Base-by-base conservation (phyloP, 2,329 filamentous ascomycete species). In the Paraphoma sp. region DNA sequence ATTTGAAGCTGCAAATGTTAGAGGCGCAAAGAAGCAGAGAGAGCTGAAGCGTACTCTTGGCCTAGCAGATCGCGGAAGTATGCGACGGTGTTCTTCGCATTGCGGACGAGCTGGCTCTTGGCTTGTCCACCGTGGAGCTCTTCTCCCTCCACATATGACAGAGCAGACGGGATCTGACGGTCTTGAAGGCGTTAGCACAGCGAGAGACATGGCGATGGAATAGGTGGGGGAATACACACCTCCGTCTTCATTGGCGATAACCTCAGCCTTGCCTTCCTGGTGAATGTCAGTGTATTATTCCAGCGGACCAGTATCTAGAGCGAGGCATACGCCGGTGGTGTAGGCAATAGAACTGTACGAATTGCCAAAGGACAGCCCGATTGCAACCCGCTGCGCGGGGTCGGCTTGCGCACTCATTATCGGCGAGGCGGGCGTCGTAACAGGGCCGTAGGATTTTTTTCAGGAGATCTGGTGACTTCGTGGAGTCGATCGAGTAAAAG, bases 241-340 rank as follows among this genome's bases (percentile, higher is more conserved):
- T 84, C 95, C 95, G 76, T 98, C 95, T 83, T 98, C 95, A 81
- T 99, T 98, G 74, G 95, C 95, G 81, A 99, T 98, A 63, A 99
- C 94, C 78, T 97, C 92, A 64, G 93, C 89, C 84, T 96, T 96
- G 80, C 96, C 94, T 74, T 98, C 94, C 84, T 86, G 53, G 16
- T 29, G 30, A 4, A 28, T 45, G 62, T 69, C 54, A 69, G 59
- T 29, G 33, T 31, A 40, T 30, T 30, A 17, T 8, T 30, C 7
- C 31, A 8, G 6, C 5, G 23, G 23, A 23, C 23, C 23, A 9
- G 2, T 4, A 6, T 10, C 14, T 16, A 23, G 3, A 11, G n/a
- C 6, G 14, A 5, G 43, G 36, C 82, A 63, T 78, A 86, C 84
- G 61, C 79, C 79, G 60, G 89, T 86, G 45, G 93, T 96, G 77